Percentiles rank a stretch among this genome's conserved stretches.
These are phyloP conservation scores for Debaryomycetaceae sp. DNA, from an alignment of 1,139 yeast species.

Conservation along the genomic window DNA sequence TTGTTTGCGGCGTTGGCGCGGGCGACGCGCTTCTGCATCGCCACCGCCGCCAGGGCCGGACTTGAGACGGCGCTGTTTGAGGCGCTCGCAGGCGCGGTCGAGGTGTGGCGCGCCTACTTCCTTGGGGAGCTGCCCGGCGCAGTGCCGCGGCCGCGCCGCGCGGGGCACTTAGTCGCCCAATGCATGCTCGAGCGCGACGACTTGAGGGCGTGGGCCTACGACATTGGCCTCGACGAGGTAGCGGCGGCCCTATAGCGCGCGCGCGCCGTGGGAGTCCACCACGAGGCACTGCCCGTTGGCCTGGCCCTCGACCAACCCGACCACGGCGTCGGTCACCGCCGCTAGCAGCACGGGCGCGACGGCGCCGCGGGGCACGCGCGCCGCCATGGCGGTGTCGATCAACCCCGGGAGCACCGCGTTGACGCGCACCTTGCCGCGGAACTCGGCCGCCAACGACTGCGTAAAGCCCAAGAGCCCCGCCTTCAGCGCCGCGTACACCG, in stretches of 20 bases:
- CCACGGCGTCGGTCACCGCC: conserved; percentile 24
- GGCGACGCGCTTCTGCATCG: conserved; percentile 7
- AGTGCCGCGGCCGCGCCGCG: too few relatives aligned
- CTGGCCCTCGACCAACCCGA: conserved; percentile 26
- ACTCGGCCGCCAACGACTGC: conserved; percentile 57
- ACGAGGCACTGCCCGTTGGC: conserved; percentile 38
- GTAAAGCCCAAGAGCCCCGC: conserved; percentile 74
- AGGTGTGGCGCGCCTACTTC: conserved; percentile 1
- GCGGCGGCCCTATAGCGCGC: too few relatives aligned
- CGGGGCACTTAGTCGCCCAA: too few relatives aligned
- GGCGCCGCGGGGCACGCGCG: conserved; percentile 19
- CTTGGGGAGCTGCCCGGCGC: conserved; percentile 1
- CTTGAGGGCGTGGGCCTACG: too few relatives aligned
- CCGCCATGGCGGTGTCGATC: conserved; percentile 75
- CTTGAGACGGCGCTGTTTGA: too few relatives aligned
- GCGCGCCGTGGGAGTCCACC: conserved; percentile 15
- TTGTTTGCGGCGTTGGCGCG: conserved; percentile 23
- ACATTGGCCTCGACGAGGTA: too few relatives aligned
- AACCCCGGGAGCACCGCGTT: conserved; percentile 73
- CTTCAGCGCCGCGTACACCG: conserved; percentile 77
- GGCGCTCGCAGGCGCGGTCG: too few relatives aligned
- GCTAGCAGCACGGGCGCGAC: conserved; percentile 17
- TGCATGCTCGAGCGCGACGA: too few relatives aligned
- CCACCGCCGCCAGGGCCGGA: conserved; percentile 3
- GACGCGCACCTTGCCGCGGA: conserved; percentile 49